phyloP scores from a whole-genome alignment of 257 asterid genomes.

The Fraxinus quadrangulata region DNA sequence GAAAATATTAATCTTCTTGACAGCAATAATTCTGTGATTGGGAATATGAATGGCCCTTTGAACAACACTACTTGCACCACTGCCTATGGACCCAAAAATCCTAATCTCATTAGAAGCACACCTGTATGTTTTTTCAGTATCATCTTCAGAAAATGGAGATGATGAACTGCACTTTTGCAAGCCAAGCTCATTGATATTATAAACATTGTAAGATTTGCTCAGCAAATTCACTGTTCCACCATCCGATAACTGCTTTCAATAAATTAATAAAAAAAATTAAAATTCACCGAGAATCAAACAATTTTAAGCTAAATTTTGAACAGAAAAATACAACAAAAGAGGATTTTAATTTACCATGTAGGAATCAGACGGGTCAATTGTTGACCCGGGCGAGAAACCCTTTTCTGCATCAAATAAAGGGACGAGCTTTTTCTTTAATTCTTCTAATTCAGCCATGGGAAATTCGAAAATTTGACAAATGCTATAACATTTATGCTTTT shows the following conservation, averaged over 20 bases:
- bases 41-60: slow-evolving; percentile 98
- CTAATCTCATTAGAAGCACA: slow-evolving; percentile 98
- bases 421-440: slow-evolving; percentile 80
- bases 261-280: slow-evolving; percentile 4
- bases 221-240: slow-evolving; percentile 88
- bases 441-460: slow-evolving; percentile 89
- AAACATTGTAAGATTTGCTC: slow-evolving; percentile 87
- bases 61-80: slow-evolving; percentile 98
- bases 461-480: neutral
- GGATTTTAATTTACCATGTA: slow-evolving; percentile 48
- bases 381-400: slow-evolving; percentile 81
- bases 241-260: slow-evolving; percentile 60
- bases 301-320: neutral
- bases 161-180: slow-evolving; percentile 76
- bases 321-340: neutral
- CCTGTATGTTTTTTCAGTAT: slow-evolving; percentile 74
- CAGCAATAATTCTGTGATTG: slow-evolving; percentile 91
- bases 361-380: slow-evolving; percentile 81
- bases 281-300: neutral
- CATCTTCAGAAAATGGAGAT: slow-evolving; percentile 55
- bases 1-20: slow-evolving; percentile 91
- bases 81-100: slow-evolving; percentile 85
- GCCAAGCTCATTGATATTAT: slow-evolving; percentile 95
- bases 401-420: slow-evolving; percentile 96
- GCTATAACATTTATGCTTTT: neutral